Base-by-base conservation (phyloP, 345 rosid genomes). In the Ceriops zippeliana region DNA sequence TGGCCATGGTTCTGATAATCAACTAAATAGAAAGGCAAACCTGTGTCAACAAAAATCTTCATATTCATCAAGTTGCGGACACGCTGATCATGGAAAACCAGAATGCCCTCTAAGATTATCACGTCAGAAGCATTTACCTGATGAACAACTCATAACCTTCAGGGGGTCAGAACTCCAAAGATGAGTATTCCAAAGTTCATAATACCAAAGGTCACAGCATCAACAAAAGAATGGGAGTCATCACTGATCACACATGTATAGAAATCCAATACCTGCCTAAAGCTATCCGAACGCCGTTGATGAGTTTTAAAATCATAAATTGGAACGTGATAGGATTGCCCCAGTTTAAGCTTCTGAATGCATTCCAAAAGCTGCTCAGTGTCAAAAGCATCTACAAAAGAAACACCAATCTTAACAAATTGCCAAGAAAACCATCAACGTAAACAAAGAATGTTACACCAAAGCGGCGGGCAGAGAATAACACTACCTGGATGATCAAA, bases 71-170 rank as follows among this genome's bases (percentile, higher is more conserved):
- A 81, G 79, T 86, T 86, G 52, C 99, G 90, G 75, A 96, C 98
- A 69, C 78, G 86, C 46, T 83, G 90, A 70, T 96, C 98, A 79
- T 96, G 98, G 64, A 96, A 96, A 62, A 96, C 95, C 53, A 96
- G 82, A 77, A 96, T 96, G 69, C 99, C 99, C 84, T 92, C 98
- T 83, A 96, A 73, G 77, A 96, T 96, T 59, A 96, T 96, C 58
- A 96, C 99, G 84, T 96, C 99, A 67, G 97, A 92, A 66, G 89
- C 96, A 84, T 96, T 96, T 52, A 96, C 99, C 99, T 96, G 82
- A 69, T 0, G 52, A 72, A 58, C 21, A 16, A 72, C 31, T 30
- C 68, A 30, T 15, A 34, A 26, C 28, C 21, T 13, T 22, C 19
- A 19, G 24, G 37, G 11, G 30, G 30, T 13, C 54, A 54, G 24